phyloP scores from a whole-genome alignment of 352 stramenopile species.

The Phytophthora lateralis region DNA sequence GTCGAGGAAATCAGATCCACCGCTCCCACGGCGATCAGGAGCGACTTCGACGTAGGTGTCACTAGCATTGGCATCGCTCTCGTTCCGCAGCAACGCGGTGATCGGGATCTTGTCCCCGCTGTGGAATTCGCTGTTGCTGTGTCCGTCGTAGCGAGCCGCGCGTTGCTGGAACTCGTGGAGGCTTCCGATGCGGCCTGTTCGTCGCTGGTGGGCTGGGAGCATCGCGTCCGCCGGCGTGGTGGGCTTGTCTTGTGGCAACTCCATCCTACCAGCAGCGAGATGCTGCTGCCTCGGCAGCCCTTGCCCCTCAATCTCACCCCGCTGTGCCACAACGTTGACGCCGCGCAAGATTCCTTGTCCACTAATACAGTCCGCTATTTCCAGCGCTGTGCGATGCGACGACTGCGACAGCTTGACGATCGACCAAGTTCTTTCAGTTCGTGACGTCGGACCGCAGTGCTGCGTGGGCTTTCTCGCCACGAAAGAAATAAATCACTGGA shows the following conservation, averaged over 20 bases:
- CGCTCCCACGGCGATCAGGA: conserved; percentile 22
- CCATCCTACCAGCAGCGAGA: conserved; percentile 10
- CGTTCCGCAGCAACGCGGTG: conserved; percentile 16
- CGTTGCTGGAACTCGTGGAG: conserved; percentile 88
- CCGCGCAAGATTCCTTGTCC: conserved; percentile 17
- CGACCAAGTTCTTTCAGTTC: background rate
- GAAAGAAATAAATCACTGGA: conserved; percentile 8
- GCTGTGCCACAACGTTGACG: conserved; percentile 1
- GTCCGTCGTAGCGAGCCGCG: conserved; percentile 55
- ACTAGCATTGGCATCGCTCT: conserved; percentile 1
- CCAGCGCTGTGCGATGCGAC: conserved; percentile 28
- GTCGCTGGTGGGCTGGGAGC: conserved; percentile 70
- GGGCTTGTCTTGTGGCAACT: conserved; percentile 17
- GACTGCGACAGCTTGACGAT: conserved; percentile 13
- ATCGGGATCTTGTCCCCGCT: conserved; percentile 35
- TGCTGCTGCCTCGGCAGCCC: conserved; percentile 11
- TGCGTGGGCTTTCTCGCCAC: background rate
- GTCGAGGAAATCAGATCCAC: conserved; percentile 47
- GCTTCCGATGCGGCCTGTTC: conserved; percentile 71
- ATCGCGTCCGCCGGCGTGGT: conserved; percentile 19
- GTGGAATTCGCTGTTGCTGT: conserved; percentile 6
- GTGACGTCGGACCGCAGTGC: background rate
- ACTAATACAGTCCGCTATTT: conserved; percentile 25
- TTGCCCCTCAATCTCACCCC: conserved; percentile 24
- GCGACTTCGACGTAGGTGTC: conserved; percentile 27